A percentile compares a stretch with the other conserved stretches of the same genome.
Evolutionary conservation across 2,329 filamentous ascomycete genomes (phyloP).

Genomic region (Cordyceps militaris): DNA sequence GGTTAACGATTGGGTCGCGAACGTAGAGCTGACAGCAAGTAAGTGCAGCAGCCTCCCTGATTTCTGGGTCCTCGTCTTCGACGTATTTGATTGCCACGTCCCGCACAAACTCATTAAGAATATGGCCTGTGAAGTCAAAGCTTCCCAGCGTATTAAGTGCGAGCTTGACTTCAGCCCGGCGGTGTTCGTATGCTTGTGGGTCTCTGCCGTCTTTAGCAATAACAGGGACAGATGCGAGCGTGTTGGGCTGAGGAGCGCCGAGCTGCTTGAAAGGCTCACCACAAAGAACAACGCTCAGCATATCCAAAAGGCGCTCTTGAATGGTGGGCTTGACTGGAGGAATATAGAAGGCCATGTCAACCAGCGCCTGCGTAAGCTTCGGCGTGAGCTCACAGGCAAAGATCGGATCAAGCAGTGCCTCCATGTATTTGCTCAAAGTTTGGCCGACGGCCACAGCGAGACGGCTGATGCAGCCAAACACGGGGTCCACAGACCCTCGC

Average conservation of each 20-base stretch:
- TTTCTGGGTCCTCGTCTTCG: conserved; percentile 89
- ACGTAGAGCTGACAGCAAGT: conserved; percentile 98
- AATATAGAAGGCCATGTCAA: conserved; percentile 99
- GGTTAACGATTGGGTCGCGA: conserved; percentile 92
- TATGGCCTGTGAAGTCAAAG: conserved; percentile 89
- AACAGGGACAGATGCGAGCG: conserved; percentile 71
- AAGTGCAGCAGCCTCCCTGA: conserved; percentile 86
- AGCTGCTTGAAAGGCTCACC: conserved; percentile 88
- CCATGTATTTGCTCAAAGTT: conserved; percentile 97
- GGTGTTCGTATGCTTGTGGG: conserved; percentile 68
- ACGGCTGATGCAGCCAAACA: conserved; percentile 97
- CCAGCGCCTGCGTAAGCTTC: conserved; percentile 87
- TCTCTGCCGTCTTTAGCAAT: conserved; percentile 85
- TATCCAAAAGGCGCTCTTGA: conserved; percentile 86
- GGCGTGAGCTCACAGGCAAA: conserved; percentile 94
- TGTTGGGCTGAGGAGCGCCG: conserved; percentile 78
- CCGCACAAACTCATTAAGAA: conserved; percentile 95
- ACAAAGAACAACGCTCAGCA: conserved; percentile 89
- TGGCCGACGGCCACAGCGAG: conserved; percentile 92
- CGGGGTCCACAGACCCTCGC: conserved; percentile 62
- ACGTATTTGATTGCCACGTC: conserved; percentile 98
- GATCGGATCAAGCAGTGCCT: conserved; percentile 87
- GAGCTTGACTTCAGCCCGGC: conserved; percentile 82
- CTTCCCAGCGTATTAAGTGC: conserved; percentile 94
- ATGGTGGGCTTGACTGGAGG: conserved; percentile 89